These are phyloP conservation scores for Diversispora epigaea DNA, from an alignment of 192 early-diverging fungal species.

Conservation along the genomic window DNA sequence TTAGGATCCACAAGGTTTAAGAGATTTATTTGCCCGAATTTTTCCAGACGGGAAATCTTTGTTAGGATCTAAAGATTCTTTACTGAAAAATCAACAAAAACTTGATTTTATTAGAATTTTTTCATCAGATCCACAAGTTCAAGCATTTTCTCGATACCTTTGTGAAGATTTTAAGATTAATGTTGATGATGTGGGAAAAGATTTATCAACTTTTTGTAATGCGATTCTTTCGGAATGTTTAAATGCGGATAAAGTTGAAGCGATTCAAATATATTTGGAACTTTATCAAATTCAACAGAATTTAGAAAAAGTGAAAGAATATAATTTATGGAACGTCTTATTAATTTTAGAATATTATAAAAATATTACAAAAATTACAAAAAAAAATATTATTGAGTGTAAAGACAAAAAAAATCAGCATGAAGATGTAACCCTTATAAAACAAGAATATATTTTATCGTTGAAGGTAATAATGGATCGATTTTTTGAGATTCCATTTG, in stretches of 20 bases:
- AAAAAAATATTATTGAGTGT: background rate
- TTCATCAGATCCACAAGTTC: slow-evolving; percentile 41
- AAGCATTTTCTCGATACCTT: slow-evolving; percentile 42
- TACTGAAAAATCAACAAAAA: background rate
- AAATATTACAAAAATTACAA: background rate
- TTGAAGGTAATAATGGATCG: slow-evolving; percentile 12
- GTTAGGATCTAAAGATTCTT: background rate
- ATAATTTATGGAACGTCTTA: slow-evolving; percentile 18
- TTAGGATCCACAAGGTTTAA: slow-evolving; percentile 32
- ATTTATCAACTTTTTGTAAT: slow-evolving; percentile 43
- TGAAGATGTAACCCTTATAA: background rate
- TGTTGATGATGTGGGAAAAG: slow-evolving; percentile 38
- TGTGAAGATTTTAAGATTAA: slow-evolving; percentile 28
- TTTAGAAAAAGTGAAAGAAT: background rate
- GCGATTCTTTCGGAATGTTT: slow-evolving; percentile 54
- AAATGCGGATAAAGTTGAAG: slow-evolving; percentile 50
- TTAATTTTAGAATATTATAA: slow-evolving; percentile 31
- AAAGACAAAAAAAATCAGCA: background rate
- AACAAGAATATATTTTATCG: slow-evolving; percentile 9
- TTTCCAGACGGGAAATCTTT: slow-evolving; percentile 4
- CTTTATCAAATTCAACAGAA: slow-evolving; percentile 39
- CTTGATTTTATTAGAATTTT: slow-evolving; percentile 30
- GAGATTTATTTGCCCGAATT: slow-evolving; percentile 21
- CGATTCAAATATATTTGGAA: slow-evolving; percentile 47
- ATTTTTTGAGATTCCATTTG: slow-evolving; percentile 9